A percentile compares a stretch with the other conserved stretches of the same genome.
These are phyloP conservation scores for Pseudozyma sp. DNA, from an alignment of 1,284 basidiomycete species.

Conservation along the genomic window DNA sequence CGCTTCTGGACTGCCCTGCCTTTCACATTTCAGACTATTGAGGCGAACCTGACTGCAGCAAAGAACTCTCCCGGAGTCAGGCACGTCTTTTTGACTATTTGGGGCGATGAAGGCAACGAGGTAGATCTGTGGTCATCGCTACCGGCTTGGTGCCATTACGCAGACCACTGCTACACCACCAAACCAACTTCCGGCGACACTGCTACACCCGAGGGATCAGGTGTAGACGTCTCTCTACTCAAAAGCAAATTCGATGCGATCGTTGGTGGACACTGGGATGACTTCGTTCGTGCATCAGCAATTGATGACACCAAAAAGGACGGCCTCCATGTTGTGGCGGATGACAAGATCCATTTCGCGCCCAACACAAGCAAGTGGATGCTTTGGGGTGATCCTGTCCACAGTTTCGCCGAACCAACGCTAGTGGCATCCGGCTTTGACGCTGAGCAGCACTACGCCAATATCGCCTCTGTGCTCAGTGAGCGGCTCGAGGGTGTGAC, in stretches of 20 bases:
- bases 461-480: slow-evolving; percentile 18
- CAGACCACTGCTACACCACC: slow-evolving; percentile 68
- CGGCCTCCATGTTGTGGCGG: slow-evolving; percentile 28
- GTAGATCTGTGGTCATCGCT: slow-evolving; percentile 55
- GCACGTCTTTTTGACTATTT: slow-evolving; percentile 69
- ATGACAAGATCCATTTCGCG: slow-evolving; percentile 64
- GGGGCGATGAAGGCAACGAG: slow-evolving; percentile 71
- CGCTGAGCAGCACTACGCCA: slow-evolving; percentile 43
- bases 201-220: too few species aligned
- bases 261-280: slow-evolving; percentile 67
- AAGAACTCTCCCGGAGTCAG: slow-evolving; percentile 63
- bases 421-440: slow-evolving; percentile 48
- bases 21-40: slow-evolving; percentile 69
- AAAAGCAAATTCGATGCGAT: slow-evolving; percentile 63
- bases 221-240: too few species aligned
- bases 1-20: slow-evolving; percentile 70
- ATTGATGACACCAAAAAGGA: slow-evolving; percentile 60
- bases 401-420: slow-evolving; percentile 54
- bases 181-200: too few species aligned
- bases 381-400: slow-evolving; percentile 66
- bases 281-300: slow-evolving; percentile 67
- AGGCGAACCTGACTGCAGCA: slow-evolving; percentile 67
- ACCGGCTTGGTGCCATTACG: slow-evolving; percentile 65
- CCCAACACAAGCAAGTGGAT: slow-evolving; percentile 70
- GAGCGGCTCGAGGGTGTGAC: slow-evolving; percentile 39